Evolutionary conservation across 176 grass and related monocot species (phyloP), one percentile per base, ranked within the genome.

Genomic region (Raddia guianensis): DNA sequence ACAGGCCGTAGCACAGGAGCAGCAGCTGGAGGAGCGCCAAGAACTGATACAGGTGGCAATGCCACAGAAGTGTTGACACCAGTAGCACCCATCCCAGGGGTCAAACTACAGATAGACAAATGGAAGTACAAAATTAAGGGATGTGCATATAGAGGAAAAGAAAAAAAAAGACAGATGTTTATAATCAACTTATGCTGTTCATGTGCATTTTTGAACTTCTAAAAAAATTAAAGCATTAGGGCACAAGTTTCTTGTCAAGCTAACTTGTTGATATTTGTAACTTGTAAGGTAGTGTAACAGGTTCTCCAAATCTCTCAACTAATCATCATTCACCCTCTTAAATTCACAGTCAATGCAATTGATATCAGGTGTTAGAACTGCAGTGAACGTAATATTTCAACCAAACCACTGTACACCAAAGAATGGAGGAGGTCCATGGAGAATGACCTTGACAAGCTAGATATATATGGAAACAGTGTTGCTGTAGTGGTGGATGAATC

Each of bases 401-500:
- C 58, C 58, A 77, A 82, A 82, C 59, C 43, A 59, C 52, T 81
- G 40, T 78, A 77, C 66, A 86, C 43, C 65, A 61, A 77, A 90
- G 59, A 73, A 73, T 59, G 59, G 40, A 77, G 60, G 87, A 89
- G 83, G 50, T 73, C 83, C 82, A 78, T 86, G 78, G 73, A 90
- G 83, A 73, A 89, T 82, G 83, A 89, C 87, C 87, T 90, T 90
- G 83, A 86, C 37, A 90, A 86, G 83, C 78, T 90, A 85, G 72
- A 73, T 82, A 78, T 78, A 90, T 35, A 90, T 68, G 78, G 83
- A 82, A 90, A 90, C 67, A 82, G 52, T 20, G 78, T 86, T 86
- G 88, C 52, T 78, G 88, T 82, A 86, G 88, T 86, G 20, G 88
- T 86, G 51, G 88, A 78, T 73, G 78, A 82, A 82, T 82, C 83